Evolutionary conservation across 163 green algal species (phyloP), one percentile per base, ranked within the genome.

Genomic region (Scenedesmus sp.): DNA sequence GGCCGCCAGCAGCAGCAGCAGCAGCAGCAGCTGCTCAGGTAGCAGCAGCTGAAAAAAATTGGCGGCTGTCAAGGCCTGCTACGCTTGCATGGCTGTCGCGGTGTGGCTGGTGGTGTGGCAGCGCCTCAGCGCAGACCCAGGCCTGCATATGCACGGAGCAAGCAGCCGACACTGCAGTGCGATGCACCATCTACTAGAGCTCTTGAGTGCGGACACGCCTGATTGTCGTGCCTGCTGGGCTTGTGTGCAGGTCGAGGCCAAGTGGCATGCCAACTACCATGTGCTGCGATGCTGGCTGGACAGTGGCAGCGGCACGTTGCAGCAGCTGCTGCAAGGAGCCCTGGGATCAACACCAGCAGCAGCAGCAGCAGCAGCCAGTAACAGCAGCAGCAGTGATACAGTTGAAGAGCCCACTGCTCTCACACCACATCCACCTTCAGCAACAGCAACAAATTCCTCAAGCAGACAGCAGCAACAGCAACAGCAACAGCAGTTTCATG

Each of bases 231-330:
- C 49, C 49, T 56, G 49, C 15, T 13, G 18, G 7, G 18, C 13
- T 26, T 26, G 16, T 16, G 3, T 56, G 70, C 85, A 85, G 85
- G n/a, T 90, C 42, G 85, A 89, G 35, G 85, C 85, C 65, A 83
- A 89, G 68, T 89, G 85, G 85, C 85, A 89, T 42, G 61, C 72
- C 42, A 83, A 49, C 26, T 89, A 89, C 68, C 85, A 89, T 30
- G n/a, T 15, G 12, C 68, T 89, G 7, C 65, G 85, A 30, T 84
- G 46, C 10, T 81, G 78, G 85, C 72, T 84, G 46, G n/a, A 51
- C 70, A 42, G 40, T 18, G 16, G 44, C 46, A 30, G 72, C 72
- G 43, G 49, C 43, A 46, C 35, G 7, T 16, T 40, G 51, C 33
- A 49, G 49, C 82, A 40, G 42, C 44, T 43, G 72, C 44, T 53